Evolutionary conservation across 352 stramenopile species (phyloP), one percentile per base, ranked within the genome.

Genomic region (Pythium guiyangense): DNA sequence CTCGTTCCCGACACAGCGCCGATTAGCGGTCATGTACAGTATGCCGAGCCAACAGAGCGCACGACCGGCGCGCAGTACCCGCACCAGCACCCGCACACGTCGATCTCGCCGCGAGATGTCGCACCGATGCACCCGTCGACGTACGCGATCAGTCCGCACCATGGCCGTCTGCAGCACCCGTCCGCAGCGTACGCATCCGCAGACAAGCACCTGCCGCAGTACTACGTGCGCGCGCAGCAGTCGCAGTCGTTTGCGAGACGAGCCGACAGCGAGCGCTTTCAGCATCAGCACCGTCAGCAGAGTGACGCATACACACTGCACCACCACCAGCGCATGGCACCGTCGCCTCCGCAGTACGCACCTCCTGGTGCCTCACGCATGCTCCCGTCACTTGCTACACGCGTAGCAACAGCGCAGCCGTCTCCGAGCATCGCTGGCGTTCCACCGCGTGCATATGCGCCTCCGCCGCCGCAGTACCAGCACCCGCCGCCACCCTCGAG

Each of bases 121-220:
- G 31, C 49, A 11, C 25, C 20, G 25, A 52, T 63, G 57, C 45
- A 52, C 9, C 57, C 50, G 49, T 54, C 57, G 2, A 46, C 25
- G 12, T 49, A 63, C 26, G 57, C 57, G 25, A 63, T 57, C 43
- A 63, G 57, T 27, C 57, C 57, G 31, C 57, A 63, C 34, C 49
- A 63, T 18, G 40, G 48, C 4, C 34, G 56, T 8, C 48, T 49
- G 12, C 48, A 54, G 29, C 42, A 26, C n/a, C n/a, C 34, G 1
- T 40, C 48, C 4, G 25, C 52, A 6, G 29, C 18, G 17, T 53
- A 44, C 31, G 31, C 31, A 27, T n/a, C 27, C 35, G 17, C 39
- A 10, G 52, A 51, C 27, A 50, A 49, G 40, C 52, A 56, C 34
- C 12, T 37, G 31, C 12, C 31, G 49, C 34, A 40, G 25, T 54